Conservation (phyloP, 2,329 filamentous ascomycete genomes). For the Magnaporthiopsis rhizophila region DNA sequence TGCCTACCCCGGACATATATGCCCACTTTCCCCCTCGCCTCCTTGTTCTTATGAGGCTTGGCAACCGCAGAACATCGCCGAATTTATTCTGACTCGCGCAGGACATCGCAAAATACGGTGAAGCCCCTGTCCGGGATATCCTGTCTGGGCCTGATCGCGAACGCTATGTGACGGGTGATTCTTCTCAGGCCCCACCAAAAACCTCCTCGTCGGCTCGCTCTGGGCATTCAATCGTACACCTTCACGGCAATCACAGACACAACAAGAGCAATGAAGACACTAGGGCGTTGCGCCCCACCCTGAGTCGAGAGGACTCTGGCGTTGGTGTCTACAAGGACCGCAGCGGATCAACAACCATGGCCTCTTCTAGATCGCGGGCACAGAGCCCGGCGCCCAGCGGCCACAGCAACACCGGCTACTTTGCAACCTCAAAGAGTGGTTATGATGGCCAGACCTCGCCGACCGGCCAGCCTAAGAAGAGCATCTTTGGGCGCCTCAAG, state of each 20-base stretch:
- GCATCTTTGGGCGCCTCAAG: conserved; percentile 42
- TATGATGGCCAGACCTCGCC: conserved; percentile 53
- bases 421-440: conserved; percentile 37
- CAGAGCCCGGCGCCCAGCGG: conserved; percentile 77
- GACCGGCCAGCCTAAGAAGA: conserved; percentile 41
- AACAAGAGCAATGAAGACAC: conserved; percentile 62
- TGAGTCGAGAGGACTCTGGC: conserved; percentile 67
- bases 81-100: conserved; percentile 23
- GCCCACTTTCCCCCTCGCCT: not conserved
- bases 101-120: conserved; percentile 71
- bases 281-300: conserved; percentile 59
- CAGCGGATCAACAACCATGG: conserved; percentile 34
- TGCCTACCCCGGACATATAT: not conserved
- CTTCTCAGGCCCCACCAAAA: conserved; percentile 42
- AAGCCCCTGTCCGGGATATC: conserved; percentile 65
- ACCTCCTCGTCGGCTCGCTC: conserved; percentile 56
- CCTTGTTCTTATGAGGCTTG: not conserved
- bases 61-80: not conserved
- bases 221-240: conserved; percentile 53
- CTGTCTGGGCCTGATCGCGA: conserved; percentile 63
- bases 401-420: conserved; percentile 40
- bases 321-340: conserved; percentile 46
- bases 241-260: conserved; percentile 57
- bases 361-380: conserved; percentile 50
- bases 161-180: conserved; percentile 48